Evolutionary conservation across 345 rosid genomes (phyloP).

Genomic region (Euphorbia peplus): DNA sequence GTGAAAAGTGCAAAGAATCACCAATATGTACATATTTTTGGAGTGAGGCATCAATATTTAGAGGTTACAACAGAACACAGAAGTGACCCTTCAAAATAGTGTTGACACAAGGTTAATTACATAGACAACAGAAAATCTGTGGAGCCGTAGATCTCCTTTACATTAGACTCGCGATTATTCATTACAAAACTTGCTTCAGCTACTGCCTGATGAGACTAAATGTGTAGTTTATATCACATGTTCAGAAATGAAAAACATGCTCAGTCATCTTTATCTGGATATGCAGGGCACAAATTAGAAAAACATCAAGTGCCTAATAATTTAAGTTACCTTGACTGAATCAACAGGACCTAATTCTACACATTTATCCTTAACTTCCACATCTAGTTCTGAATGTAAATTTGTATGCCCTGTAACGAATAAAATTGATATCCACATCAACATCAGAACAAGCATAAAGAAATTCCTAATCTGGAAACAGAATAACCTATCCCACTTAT

Average conservation of each 20-base stretch:
- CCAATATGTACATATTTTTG: no score
- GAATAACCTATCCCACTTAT: neutral
- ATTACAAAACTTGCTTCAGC: neutral
- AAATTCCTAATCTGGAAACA: neutral
- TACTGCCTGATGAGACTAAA: neutral
- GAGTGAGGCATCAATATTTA: no score
- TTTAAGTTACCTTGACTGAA: constrained; percentile 64
- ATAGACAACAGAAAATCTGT: no score
- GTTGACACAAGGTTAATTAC: no score
- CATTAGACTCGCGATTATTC: no score
- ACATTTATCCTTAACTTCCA: constrained; percentile 82
- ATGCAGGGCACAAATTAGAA: neutral
- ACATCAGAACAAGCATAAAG: neutral
- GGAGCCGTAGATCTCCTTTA: no score
- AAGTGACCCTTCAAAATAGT: no score
- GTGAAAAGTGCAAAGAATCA: no score
- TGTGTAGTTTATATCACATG: neutral
- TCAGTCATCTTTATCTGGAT: neutral
- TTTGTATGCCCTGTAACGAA: constrained; percentile 55
- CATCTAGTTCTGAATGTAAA: constrained; percentile 65
- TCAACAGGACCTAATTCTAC: constrained; percentile 76
- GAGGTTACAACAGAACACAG: no score
- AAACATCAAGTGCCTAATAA: no score
- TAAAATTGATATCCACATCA: neutral
- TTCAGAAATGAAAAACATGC: neutral